Base-by-base conservation (phyloP, 2,329 filamentous ascomycete genomes). In the Alternaria incomplexa region DNA sequence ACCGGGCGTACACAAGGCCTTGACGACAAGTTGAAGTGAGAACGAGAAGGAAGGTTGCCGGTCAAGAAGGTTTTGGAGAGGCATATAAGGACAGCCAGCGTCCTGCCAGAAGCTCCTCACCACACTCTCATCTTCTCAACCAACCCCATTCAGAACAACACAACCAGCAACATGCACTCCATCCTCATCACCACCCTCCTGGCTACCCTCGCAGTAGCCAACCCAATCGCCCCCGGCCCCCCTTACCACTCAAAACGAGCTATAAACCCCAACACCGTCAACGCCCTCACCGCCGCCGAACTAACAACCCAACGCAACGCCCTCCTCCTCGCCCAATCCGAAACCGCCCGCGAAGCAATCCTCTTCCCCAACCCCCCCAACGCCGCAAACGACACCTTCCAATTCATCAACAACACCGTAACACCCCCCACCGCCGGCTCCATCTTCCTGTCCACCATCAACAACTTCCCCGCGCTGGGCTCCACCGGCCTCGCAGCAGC, bases 391-490 rank as follows among this genome's bases (percentile, higher is more conserved):
- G 63, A 63, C 54, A 70, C 69, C 10, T 71, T 70, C 51, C 69
- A 71, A 28, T 71, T 70, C 56, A 64, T 71, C 54, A 67, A 72
- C 64, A 78, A 75, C 70, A 78, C 67, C 13, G 81, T 83, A 61
- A 74, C 78, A 47, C 43, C 69, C 5, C 65, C 67, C 2, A 71
- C 69, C 2, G 85, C 84, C 43, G 85, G 85, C 44, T 80, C 85
- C 69, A 80, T 87, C 63, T 77, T 85, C 40, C 79, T 82, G 20
- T 85, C 86, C 47, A 86, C 87, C 79, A 82, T 86, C 72, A 84
- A 85, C 77, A 84, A 82, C 36, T 88, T 88, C 77, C 86, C 87
- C 3, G 85, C 86, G 25, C 83, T 88, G 20, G 83, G 86, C 20
- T 82, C 84, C 51, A 85, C 84, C 5, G 82, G 82, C 20, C 77